Evolutionary conservation across 257 asterid genomes (phyloP).

Genomic region (Jacaranda mimosifolia): DNA sequence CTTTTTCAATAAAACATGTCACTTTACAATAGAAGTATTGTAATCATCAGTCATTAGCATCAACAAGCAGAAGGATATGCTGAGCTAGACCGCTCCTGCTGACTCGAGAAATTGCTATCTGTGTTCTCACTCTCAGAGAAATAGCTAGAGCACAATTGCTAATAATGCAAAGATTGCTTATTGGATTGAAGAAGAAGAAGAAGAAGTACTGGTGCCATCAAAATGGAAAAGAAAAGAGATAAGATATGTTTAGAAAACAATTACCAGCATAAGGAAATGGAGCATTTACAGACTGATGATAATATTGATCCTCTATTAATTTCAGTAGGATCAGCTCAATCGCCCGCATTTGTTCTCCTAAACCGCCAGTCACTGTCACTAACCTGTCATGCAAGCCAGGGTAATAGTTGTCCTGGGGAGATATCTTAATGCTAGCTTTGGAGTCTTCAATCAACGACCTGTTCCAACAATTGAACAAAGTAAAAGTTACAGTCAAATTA

Average conservation of each 20-base stretch:
- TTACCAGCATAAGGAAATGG: constrained; percentile 89
- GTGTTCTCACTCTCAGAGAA: background rate
- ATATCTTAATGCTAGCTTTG: constrained; percentile 80
- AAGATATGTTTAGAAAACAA: constrained; percentile 7
- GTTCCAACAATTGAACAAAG: constrained; percentile 42
- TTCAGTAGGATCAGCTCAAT: constrained; percentile 80
- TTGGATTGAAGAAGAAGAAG: background rate
- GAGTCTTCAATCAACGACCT: constrained; percentile 87
- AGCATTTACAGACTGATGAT: constrained; percentile 74
- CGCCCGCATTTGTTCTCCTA: constrained; percentile 82
- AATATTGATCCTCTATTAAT: constrained; percentile 76
- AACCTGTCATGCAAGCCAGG: constrained; percentile 94
- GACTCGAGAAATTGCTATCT: constrained; percentile 15
- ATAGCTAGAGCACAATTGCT: constrained; percentile 12
- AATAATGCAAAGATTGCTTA: constrained; percentile 25
- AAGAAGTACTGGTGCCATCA: constrained; percentile 12
- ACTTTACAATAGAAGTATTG: constrained; percentile 12
- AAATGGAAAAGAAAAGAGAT: constrained; percentile 6
- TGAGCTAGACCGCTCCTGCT: constrained; percentile 5
- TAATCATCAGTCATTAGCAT: constrained; percentile 7
- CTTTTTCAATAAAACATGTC: background rate
- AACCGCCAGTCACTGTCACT: constrained; percentile 77
- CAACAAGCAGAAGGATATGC: constrained; percentile 15
- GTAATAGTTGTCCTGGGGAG: constrained; percentile 79
- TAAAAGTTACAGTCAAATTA: background rate